Conservation (phyloP, 2,329 filamentous ascomycete species). For the Hymenoscyphus infarciens region DNA sequence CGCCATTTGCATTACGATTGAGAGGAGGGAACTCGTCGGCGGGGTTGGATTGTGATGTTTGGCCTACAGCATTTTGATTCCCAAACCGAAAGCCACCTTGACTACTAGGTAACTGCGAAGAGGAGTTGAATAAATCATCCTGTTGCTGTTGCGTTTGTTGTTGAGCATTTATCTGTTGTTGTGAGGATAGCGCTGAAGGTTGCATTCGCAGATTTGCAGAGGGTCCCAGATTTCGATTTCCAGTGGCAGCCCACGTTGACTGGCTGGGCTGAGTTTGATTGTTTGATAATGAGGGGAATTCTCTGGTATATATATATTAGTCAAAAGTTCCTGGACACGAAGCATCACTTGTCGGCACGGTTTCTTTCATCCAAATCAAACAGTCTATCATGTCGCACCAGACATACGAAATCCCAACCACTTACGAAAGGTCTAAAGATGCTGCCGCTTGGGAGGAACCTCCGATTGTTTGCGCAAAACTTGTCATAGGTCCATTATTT, state of each 20-base stretch:
- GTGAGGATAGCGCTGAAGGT: constrained; percentile 28
- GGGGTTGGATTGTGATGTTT: constrained; percentile 38
- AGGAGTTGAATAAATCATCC: constrained; percentile 36
- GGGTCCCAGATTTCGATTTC: constrained; percentile 30
- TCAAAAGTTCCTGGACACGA: not conserved
- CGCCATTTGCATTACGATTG: constrained; percentile 54
- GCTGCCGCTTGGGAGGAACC: constrained; percentile 59
- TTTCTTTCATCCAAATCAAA: not conserved
- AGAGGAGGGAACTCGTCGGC: constrained; percentile 62
- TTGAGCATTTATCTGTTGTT: constrained; percentile 32
- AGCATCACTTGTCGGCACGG: not conserved
- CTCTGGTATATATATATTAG: constrained; percentile 41
- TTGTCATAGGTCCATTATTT: constrained; percentile 57
- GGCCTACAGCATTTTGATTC: constrained; percentile 34
- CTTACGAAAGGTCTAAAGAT: constrained; percentile 63
- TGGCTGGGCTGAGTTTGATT: constrained; percentile 45
- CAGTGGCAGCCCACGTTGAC: constrained; percentile 34
- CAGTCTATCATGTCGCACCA: not conserved
- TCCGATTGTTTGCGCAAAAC: constrained; percentile 62
- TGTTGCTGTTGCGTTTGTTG: constrained; percentile 36
- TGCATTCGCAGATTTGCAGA: constrained; percentile 32
- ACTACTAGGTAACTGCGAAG: constrained; percentile 33
- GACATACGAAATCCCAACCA: constrained; percentile 29
- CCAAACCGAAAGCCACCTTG: constrained; percentile 35
- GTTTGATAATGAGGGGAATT: constrained; percentile 64